phyloP scores from a whole-genome alignment of 1,139 yeast genomes.

The Suhomyces chickasaworum region DNA sequence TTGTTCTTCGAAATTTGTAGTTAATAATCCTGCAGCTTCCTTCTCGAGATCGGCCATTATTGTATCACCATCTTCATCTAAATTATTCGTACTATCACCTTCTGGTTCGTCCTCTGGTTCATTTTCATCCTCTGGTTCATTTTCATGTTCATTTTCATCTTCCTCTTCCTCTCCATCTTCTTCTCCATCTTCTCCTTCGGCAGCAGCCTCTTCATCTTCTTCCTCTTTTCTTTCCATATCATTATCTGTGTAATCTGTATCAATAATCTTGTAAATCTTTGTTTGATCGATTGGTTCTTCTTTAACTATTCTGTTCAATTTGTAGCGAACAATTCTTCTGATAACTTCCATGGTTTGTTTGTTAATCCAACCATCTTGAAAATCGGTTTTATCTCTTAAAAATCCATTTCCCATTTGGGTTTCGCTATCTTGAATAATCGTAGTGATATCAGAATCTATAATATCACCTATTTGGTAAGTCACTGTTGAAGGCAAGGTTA shows the following conservation, averaged over 20 bases:
- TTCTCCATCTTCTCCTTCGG: slow-evolving; percentile 25
- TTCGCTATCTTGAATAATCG: slow-evolving; percentile 43
- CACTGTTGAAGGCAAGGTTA: slow-evolving; percentile 63
- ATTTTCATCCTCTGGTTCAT: slow-evolving; percentile 26
- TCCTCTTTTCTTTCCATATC: slow-evolving; percentile 20
- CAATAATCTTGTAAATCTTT: slow-evolving; percentile 47
- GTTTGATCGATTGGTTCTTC: slow-evolving; percentile 44
- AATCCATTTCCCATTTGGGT: slow-evolving; percentile 40
- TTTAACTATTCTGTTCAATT: slow-evolving; percentile 56
- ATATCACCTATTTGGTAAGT: slow-evolving; percentile 85
- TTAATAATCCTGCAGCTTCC: slow-evolving; percentile 24
- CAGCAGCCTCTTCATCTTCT: slow-evolving; percentile 25
- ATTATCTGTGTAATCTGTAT: slow-evolving; percentile 39
- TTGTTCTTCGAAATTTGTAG: slow-evolving; percentile 11
- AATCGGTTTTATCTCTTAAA: slow-evolving; percentile 45
- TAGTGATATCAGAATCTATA: slow-evolving; percentile 60
- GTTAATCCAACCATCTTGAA: slow-evolving; percentile 76
- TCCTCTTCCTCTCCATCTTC: slow-evolving; percentile 27
- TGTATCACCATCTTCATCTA: slow-evolving; percentile 14
- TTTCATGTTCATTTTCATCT: slow-evolving; percentile 24
- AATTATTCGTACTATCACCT: no score
- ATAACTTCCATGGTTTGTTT: slow-evolving; percentile 62
- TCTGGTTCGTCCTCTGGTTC: slow-evolving; percentile 18
- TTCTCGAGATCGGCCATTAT: slow-evolving; percentile 17
- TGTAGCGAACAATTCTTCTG: slow-evolving; percentile 71